Conservation (phyloP, 495 filamentous ascomycete species). For the Rhypophila decipiens region DNA sequence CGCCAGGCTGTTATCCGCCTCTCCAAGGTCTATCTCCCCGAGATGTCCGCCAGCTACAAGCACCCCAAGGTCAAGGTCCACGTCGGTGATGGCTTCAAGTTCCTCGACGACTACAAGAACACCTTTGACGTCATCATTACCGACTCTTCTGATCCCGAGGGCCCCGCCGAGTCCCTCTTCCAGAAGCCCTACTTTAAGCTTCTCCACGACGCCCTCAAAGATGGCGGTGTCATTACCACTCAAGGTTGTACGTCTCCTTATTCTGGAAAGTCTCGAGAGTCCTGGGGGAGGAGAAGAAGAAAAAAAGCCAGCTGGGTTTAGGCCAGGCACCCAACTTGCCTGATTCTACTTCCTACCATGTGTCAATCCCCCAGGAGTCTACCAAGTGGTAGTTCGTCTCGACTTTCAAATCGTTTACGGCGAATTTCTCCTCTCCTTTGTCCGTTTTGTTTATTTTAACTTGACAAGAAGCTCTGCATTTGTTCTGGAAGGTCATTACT, state of each 20-base stretch:
- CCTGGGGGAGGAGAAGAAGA: constrained; percentile 20
- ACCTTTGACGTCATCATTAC: constrained; percentile 99
- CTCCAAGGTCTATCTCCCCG: constrained; percentile 95
- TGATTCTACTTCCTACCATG: constrained; percentile 6
- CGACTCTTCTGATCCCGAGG: constrained; percentile 94
- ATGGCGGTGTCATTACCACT: constrained; percentile 97
- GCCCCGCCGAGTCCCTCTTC: constrained; percentile 92
- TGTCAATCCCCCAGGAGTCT: constrained; percentile 20
- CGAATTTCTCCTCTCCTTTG: constrained; percentile 6
- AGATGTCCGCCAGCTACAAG: constrained; percentile 87
- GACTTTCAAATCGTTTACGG: constrained; percentile 11
- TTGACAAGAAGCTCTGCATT: no score
- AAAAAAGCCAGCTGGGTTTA: no score
- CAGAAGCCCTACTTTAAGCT: constrained; percentile 98
- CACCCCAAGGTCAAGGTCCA: constrained; percentile 88
- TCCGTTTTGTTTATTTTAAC: background rate
- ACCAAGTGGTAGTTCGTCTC: constrained; percentile 27
- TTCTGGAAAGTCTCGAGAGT: constrained; percentile 23
- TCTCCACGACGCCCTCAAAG: constrained; percentile 75
- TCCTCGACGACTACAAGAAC: constrained; percentile 85
- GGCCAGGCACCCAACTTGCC: constrained; percentile 23
- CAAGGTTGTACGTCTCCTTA: constrained; percentile 98
- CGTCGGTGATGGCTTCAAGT: constrained; percentile 97
- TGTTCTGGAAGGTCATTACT: no score
- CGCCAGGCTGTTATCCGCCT: constrained; percentile 87